These are phyloP conservation scores for Macrolepiota albuminosa DNA, from an alignment of 768 basidiomycete species.

Conservation along the genomic window DNA sequence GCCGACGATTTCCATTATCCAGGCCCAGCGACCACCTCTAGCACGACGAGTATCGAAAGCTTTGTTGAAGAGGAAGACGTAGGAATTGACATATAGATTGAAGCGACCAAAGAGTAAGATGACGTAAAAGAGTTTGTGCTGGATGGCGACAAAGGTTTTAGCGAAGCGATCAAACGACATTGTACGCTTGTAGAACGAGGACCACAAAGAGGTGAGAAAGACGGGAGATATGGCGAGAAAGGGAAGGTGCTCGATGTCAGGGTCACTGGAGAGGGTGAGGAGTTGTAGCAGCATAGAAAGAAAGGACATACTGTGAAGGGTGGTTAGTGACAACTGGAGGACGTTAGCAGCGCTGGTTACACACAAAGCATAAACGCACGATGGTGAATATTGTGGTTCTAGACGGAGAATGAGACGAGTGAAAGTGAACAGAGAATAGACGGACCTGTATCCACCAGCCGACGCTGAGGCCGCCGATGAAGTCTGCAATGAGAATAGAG, in stretches of 20 bases:
- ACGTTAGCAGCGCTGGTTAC: conserved; percentile 10
- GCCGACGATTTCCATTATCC: conserved; percentile 69
- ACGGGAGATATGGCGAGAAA: conserved; percentile 91
- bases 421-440: conserved; percentile 1
- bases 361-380: conserved; percentile 6
- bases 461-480: conserved; percentile 87
- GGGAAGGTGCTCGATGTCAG: conserved; percentile 84
- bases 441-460: conserved; percentile 98
- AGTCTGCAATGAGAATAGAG: conserved; percentile 77
- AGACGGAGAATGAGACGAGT: conserved; percentile 8
- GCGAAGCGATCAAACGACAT: conserved; percentile 75
- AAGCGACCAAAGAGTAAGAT: conserved; percentile 89
- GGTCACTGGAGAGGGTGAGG: conserved; percentile 48
- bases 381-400: conserved; percentile 64
- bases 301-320: conserved; percentile 74
- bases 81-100: conserved; percentile 91
- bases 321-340: conserved; percentile 90
- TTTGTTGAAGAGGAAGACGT: conserved; percentile 63
- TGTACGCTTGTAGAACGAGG: conserved; percentile 89
- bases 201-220: conserved; percentile 85
- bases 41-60: conserved; percentile 61
- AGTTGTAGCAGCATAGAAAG: background rate
- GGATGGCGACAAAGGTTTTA: conserved; percentile 60
- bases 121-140: conserved; percentile 92
- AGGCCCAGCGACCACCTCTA: conserved; percentile 72